Percentiles rank a stretch among this genome's conserved stretches.
phyloP scores from a whole-genome alignment of 495 filamentous ascomycete genomes.

The Aspergillus saccharolyticus region DNA sequence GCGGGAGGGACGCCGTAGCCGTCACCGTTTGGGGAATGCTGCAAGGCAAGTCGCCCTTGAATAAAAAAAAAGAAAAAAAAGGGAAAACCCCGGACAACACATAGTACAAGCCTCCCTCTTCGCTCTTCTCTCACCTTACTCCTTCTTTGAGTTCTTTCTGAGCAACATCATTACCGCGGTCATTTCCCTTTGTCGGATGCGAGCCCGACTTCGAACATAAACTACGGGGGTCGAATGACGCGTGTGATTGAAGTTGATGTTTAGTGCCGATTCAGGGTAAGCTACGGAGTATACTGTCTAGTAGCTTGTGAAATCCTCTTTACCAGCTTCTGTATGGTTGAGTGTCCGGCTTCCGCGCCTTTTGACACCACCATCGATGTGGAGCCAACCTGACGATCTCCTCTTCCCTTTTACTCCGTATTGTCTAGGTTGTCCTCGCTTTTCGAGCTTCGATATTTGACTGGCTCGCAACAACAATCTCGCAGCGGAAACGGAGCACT shows the following conservation, averaged over 20 bases:
- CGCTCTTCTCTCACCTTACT: too few relatives aligned
- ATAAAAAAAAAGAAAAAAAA: too few relatives aligned
- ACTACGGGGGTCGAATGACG: too few relatives aligned
- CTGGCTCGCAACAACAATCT: constrained; percentile 5
- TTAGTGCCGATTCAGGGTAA: neutral
- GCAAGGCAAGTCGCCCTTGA: neutral
- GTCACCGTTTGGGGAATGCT: constrained; percentile 6
- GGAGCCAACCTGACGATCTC: constrained; percentile 14
- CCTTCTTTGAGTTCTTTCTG: too few relatives aligned
- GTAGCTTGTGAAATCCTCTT: constrained; percentile 2
- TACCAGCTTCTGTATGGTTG: neutral
- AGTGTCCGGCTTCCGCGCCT: constrained; percentile 1
- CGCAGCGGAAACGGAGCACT: constrained; percentile 1
- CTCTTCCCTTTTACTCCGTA: constrained; percentile 1
- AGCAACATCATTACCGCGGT: neutral
- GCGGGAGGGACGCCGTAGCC: constrained; percentile 20
- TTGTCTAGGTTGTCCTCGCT: constrained; percentile 4
- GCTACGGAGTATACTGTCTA: too few relatives aligned
- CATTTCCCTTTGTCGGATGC: neutral
- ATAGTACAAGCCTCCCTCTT: neutral
- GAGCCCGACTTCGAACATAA: too few relatives aligned
- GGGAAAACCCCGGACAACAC: neutral
- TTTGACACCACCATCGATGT: constrained; percentile 11
- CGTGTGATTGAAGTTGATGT: too few relatives aligned
- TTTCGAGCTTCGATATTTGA: constrained; percentile 1